Conservation (phyloP, 257 asterid genomes). For the Marsdenia floribunda region DNA sequence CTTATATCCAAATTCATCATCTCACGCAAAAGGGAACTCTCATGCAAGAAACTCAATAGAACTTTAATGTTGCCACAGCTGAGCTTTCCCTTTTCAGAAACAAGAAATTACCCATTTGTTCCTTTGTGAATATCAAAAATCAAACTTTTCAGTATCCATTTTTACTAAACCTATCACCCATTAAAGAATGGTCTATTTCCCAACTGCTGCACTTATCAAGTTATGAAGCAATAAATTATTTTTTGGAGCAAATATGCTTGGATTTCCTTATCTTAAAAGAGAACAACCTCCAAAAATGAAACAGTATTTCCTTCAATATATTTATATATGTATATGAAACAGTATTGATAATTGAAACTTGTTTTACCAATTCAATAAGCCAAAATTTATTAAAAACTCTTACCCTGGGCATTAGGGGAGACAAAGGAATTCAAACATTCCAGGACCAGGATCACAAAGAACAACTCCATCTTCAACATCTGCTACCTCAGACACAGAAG, state of each 20-base stretch:
- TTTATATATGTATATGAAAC: not conserved
- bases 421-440: constrained; percentile 23
- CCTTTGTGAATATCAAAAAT: not conserved
- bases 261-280: not conserved
- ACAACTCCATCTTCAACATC: constrained; percentile 24
- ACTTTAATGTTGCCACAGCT: not conserved
- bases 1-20: not conserved
- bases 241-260: not conserved
- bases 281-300: not conserved
- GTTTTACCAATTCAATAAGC: not conserved
- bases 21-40: not conserved
- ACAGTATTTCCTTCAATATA: not conserved
- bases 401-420: constrained; percentile 40
- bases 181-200: not conserved
- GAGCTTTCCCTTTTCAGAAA: not conserved
- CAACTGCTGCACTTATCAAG: not conserved
- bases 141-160: not conserved
- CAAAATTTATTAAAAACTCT: not conserved
- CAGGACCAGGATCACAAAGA: constrained; percentile 21
- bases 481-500: not conserved
- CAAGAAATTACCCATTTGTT: not conserved
- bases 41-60: not conserved
- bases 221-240: not conserved
- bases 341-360: not conserved
- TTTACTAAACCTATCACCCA: not conserved